phyloP scores from a whole-genome alignment of 2,329 filamentous ascomycete genomes.

The Talaromyces sp. region DNA sequence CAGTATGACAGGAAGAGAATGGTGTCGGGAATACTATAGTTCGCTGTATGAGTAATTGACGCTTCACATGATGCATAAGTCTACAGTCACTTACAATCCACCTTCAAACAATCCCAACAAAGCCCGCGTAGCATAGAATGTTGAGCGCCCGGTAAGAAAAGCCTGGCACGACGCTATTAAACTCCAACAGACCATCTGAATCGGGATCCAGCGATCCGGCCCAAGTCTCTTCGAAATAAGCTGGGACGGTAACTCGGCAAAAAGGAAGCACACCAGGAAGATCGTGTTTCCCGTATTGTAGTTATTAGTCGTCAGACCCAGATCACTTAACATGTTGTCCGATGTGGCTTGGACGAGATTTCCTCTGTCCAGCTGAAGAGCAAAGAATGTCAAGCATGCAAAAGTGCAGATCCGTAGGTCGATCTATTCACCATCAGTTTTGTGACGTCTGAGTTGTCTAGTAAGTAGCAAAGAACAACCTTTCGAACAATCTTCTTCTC shows the following conservation, averaged over 20 bases:
- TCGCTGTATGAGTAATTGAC: background rate
- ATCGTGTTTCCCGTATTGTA: constrained; percentile 45
- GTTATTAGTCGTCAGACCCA: constrained; percentile 49
- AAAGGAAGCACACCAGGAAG: constrained; percentile 35
- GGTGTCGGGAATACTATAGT: constrained; percentile 39
- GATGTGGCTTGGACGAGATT: constrained; percentile 60
- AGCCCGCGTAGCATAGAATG: constrained; percentile 43
- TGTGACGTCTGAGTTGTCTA: too few species aligned
- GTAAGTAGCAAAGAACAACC: constrained; percentile 24
- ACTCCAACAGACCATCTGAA: constrained; percentile 57
- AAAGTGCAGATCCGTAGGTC: constrained; percentile 43
- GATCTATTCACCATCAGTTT: constrained; percentile 26
- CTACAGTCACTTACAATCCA: constrained; percentile 62
- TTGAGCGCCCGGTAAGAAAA: constrained; percentile 45
- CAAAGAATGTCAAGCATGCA: constrained; percentile 59
- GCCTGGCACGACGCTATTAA: constrained; percentile 52
- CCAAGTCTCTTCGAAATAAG: constrained; percentile 53
- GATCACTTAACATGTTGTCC: constrained; percentile 55
- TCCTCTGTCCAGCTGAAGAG: constrained; percentile 60
- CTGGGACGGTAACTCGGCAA: constrained; percentile 54
- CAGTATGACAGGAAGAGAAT: constrained; percentile 66
- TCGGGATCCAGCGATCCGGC: constrained; percentile 55
- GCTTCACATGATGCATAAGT: too few species aligned
- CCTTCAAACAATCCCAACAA: constrained; percentile 51
- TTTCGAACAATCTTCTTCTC: constrained; percentile 41